Base-by-base conservation (phyloP, 129 eudicot genomes). In the Helianthus annuus region DNA sequence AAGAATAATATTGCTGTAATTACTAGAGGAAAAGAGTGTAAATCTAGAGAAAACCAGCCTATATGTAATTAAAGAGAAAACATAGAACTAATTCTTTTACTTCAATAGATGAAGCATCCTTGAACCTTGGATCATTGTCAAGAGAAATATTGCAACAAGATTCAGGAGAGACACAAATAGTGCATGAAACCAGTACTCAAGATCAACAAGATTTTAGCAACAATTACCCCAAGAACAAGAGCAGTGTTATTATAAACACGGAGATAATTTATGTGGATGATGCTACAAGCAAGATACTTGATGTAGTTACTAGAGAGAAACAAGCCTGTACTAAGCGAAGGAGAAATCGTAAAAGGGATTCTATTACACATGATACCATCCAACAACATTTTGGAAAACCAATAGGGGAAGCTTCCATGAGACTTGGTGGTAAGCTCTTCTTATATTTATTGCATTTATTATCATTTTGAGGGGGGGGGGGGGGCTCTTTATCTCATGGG, bases 291-390 rank as follows among this genome's bases (percentile, higher is more conserved):
- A 34, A 34, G 19, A 61, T 27, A 32, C 13, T 46, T 46, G 52
- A 46, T 46, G 52, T 46, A 9, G 52, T 46, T 46, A 12, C 14
- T 3, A 9, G 14, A 46, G 52, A 12, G 12, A 46, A 46, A 48
- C 11, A 19, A 34, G 22, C 4, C 10, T 34, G 10, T 61, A 45
- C 70, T 66, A 66, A 45, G 44, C 70, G 2, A 45, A 48, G 15
- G 53, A 9, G 53, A 48, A 48, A 48, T 2, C 54, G 54, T 16
- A 66, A 66, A 66, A 66, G 24, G 56, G 70, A 66, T 46, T 66
- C 19, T 45, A 12, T 66, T 45, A 66, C 56, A 66, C 70, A 4
- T 10, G 55, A 66, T 54, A 11, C 3, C n/a, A 48, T 48, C 53
- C 19, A 6, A 13, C 54, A 45, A 66, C 9, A 22, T 22, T 66